Percentiles rank a stretch among this genome's conserved stretches.
These are phyloP conservation scores for Heterobasidion irregulare DNA, from an alignment of 1,284 basidiomycete genomes.

Conservation along the genomic window DNA sequence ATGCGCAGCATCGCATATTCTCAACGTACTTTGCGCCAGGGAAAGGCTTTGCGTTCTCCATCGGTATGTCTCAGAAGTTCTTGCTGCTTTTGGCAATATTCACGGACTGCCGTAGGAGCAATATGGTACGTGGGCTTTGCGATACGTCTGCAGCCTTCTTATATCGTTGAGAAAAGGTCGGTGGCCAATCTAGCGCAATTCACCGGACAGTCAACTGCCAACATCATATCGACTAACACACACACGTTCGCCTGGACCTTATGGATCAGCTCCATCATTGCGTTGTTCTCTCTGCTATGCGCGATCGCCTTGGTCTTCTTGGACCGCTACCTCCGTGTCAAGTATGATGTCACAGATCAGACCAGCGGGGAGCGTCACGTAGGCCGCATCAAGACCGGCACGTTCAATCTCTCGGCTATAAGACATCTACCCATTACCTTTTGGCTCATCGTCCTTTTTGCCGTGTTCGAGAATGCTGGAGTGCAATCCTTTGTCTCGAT, in stretches of 20 bases:
- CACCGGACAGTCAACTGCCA: neutral
- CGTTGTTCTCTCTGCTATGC: neutral
- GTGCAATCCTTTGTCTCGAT: neutral
- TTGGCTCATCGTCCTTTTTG: neutral
- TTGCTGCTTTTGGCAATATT: neutral
- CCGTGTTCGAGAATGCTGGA: neutral
- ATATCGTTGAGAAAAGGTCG: neutral
- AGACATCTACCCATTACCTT: neutral
- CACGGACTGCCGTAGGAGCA: neutral
- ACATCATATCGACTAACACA: neutral
- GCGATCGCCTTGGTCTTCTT: neutral
- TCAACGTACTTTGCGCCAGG: neutral
- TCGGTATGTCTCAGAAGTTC: neutral
- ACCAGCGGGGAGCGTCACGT: neutral
- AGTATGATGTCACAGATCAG: neutral
- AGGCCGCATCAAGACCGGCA: neutral
- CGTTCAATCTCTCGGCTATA: neutral
- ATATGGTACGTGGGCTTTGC: too few relatives aligned
- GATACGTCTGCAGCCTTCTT: too few relatives aligned
- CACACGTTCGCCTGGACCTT: neutral
- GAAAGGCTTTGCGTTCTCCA: neutral
- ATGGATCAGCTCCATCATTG: neutral
- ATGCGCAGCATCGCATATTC: neutral
- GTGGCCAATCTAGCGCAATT: neutral
- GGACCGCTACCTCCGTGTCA: neutral